These are phyloP conservation scores for Paramecium caudatum DNA, from an alignment of 73 alveolate species.

Conservation along the genomic window DNA sequence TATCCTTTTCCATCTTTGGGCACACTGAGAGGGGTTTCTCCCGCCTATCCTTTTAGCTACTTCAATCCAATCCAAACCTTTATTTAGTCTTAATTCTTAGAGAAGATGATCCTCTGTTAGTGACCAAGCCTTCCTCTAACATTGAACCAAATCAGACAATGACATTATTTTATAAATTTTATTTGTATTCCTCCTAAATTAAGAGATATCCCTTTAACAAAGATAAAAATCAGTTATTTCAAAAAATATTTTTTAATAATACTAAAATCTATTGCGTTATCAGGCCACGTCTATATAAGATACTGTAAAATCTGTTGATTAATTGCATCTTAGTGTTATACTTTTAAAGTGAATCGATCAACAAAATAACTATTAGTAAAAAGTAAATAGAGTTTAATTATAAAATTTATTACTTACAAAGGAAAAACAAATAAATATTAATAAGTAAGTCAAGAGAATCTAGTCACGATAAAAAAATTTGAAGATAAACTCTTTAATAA, in stretches of 20 bases:
- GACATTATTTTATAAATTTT: not conserved
- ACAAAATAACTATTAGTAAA: no score
- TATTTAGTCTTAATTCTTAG: slow-evolving; percentile 13
- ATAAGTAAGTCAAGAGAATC: no score
- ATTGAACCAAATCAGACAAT: not conserved
- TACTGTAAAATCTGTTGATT: no score
- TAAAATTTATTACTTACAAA: no score
- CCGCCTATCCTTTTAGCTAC: slow-evolving; percentile 73
- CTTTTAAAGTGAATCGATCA: no score
- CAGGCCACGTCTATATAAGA: no score
- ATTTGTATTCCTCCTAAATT: not conserved
- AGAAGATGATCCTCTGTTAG: slow-evolving; percentile 69
- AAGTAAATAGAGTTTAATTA: no score
- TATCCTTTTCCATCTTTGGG: slow-evolving; percentile 76
- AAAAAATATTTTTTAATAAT: not conserved
- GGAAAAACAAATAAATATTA: no score
- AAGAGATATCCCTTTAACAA: slow-evolving; percentile 9
- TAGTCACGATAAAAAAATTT: no score
- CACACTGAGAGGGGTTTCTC: slow-evolving; percentile 74
- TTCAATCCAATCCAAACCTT: slow-evolving; percentile 73
- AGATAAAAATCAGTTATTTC: slow-evolving; percentile 9
- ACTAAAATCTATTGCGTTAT: no score
- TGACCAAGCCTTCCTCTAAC: slow-evolving; percentile 68
- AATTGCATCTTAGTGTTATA: no score
- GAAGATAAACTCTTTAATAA: no score